Conservation (phyloP, 2,329 filamentous ascomycete genomes). For the Aspergillus pseudoterreus region DNA sequence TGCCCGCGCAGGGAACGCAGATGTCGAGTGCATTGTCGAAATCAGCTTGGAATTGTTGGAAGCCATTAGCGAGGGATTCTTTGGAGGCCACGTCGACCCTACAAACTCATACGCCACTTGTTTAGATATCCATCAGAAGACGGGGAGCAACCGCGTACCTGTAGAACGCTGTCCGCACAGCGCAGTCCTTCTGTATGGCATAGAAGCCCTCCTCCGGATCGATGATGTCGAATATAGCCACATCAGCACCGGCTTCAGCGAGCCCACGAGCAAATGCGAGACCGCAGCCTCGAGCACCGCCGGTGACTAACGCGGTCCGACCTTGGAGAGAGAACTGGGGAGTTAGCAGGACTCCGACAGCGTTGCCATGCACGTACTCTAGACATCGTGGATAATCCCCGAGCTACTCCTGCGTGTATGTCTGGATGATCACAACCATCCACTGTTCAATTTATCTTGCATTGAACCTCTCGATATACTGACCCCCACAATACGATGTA, state of each 20-base stretch:
- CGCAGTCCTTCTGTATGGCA: constrained; percentile 39
- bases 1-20: constrained; percentile 44
- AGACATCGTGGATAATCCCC: constrained; percentile 16
- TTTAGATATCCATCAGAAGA: neutral
- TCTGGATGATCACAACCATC: neutral
- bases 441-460: neutral
- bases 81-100: constrained; percentile 41
- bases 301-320: constrained; percentile 46
- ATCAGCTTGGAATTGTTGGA: constrained; percentile 30
- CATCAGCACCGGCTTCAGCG: constrained; percentile 44
- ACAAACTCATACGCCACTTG: neutral
- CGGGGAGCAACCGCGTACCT: constrained; percentile 15
- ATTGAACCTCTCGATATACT: neutral
- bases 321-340: constrained; percentile 49
- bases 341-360: constrained; percentile 2
- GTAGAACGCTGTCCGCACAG: constrained; percentile 43
- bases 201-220: constrained; percentile 37
- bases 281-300: constrained; percentile 46
- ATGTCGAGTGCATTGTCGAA: constrained; percentile 41
- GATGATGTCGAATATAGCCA: constrained; percentile 48
- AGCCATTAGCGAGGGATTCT: constrained; percentile 28
- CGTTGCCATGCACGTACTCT: constrained; percentile 11
- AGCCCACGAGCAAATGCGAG: constrained; percentile 44
- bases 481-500: neutral
- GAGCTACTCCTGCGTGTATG: neutral